Evolutionary conservation across 192 early-diverging fungal species (phyloP), one percentile per base, ranked within the genome.

Genomic region (Entomortierella beljakovae): DNA sequence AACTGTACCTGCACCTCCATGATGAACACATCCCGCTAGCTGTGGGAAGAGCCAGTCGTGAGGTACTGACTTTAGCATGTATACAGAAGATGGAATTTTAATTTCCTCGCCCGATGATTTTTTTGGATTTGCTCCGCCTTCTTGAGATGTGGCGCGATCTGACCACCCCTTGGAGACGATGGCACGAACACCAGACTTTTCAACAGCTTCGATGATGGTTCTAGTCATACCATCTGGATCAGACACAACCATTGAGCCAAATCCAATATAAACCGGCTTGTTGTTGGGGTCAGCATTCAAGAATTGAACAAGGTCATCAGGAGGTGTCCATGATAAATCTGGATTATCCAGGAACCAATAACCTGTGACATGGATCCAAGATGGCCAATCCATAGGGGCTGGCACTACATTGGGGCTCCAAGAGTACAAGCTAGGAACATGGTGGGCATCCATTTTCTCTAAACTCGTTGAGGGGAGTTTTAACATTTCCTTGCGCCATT

Each of bases 21-120:
- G 93, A 77, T 94, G 93, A 9, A 93, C 85, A 20, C 92, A 91
- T 9, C 81, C 92, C 9, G 82, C 46, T 6, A 91, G 64, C 42
- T 85, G 67, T 10, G 88, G 86, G 71, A 94, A 94, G 34, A 94
- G 71, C 92, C 92, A 94, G 71, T 94, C 93, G 57, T 94, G 93
- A 3, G 93, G 93, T 11, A 92, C 85, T 23, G 89, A 87, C 33
- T 86, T 81, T 33, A 92, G 55, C 71, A 77, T 69, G 42, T 83
- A 86, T 28, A 93, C 86, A 8, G 62, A 66, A 6, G 81, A 70
- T n/a, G 88, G 90, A 61, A 81, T 76, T 4, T 71, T 64, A 34
- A 86, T 61, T 55, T 76, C 81, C 53, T 73, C 70, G 7, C 34
- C 61, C 23, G 64, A 37, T 5, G 50, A 53, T 70, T 69, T 68